phyloP scores from a whole-genome alignment of 1,139 yeast genomes.

The Ogataea hybrid region DNA sequence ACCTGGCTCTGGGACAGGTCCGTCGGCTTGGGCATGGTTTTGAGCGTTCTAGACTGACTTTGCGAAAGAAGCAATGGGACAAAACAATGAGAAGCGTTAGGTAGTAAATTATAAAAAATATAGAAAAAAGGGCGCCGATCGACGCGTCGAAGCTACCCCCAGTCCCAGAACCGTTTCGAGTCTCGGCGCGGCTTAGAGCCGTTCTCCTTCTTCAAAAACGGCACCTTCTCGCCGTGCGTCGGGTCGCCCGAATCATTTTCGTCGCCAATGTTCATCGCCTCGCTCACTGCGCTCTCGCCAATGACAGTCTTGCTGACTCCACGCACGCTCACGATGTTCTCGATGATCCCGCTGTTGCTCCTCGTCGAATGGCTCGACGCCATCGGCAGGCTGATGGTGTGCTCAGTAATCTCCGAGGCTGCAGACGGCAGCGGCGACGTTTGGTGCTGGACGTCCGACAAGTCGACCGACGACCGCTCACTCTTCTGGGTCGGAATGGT shows the following conservation, averaged over 20 bases:
- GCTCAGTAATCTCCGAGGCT: not conserved
- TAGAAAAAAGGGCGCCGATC: conserved; percentile 3
- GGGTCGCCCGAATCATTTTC: conserved; percentile 6
- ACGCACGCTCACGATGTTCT: conserved; percentile 74
- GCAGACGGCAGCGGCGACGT: not conserved
- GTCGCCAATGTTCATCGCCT: conserved; percentile 9
- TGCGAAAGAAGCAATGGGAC: not conserved
- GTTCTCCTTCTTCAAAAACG: conserved; percentile 5
- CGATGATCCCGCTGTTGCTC: conserved; percentile 70
- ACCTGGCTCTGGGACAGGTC: not conserved
- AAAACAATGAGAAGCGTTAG: conserved; percentile 1
- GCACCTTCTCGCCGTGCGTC: conserved; percentile 8
- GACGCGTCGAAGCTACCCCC: conserved; percentile 14
- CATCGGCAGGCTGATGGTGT: conserved; percentile 8
- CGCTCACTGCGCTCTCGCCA: conserved; percentile 38
- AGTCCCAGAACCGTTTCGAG: conserved; percentile 24
- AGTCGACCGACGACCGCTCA: conserved; percentile 18
- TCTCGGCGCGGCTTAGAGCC: conserved; percentile 15
- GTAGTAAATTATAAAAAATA: not conserved
- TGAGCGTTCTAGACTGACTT: not conserved
- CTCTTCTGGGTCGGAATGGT: conserved; percentile 17
- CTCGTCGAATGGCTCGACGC: conserved; percentile 15
- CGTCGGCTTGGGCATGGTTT: not conserved
- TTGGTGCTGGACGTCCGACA: conserved; percentile 16
- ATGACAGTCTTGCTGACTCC: conserved; percentile 89